Base-by-base conservation (phyloP, 495 filamentous ascomycete species). In the Jackrogersella multiformis region DNA sequence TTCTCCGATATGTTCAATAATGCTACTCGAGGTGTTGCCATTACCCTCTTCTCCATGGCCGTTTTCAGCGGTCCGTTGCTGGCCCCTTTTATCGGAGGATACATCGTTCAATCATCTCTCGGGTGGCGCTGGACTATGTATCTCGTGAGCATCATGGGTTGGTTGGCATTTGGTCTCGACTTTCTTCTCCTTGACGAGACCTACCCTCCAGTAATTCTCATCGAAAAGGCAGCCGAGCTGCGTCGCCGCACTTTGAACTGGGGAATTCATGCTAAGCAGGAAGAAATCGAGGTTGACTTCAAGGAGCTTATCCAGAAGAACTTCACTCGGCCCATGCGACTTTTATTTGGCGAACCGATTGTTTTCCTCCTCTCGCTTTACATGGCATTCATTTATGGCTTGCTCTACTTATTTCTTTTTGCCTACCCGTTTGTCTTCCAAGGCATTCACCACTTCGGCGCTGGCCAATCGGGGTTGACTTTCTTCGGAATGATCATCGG, bases 201-300 rank as follows among this genome's bases (percentile, higher is more conserved):
- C 0, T 97, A 96, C 70, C 91, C 92, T 15, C 92, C 93, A 0
- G 80, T 92, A 2, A 88, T 96, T 52, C 82, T 96, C 0, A 84
- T 95, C 49, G 74, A 79, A 23, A 96, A 96, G 77, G 93, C 93
- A 4, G 75, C 84, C 0, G 88, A 93, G 56, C 82, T 97, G 18
- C 90, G 93, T 46, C 90, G 91, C 9, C 79, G 90, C 42, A 96
- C 93, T 5, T 86, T 87, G 73, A 96, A 96, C 79, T 96, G 93
- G 92, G 93, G 92, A 44, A 96, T 97, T 65, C 92, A 96, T 78
- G 91, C 93, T 45, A 96, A 93, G 73, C 91, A 96, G 75, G 93
- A 96, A 73, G 92, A 96, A 79, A 93, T 96, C 64, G 92, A 96
- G 74, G 83, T 97, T 55, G 90, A 95, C 77, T 82, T 96, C 66